Evolutionary conservation across 768 basidiomycete species (phyloP).

Genomic region (Pisolithus orientalis): DNA sequence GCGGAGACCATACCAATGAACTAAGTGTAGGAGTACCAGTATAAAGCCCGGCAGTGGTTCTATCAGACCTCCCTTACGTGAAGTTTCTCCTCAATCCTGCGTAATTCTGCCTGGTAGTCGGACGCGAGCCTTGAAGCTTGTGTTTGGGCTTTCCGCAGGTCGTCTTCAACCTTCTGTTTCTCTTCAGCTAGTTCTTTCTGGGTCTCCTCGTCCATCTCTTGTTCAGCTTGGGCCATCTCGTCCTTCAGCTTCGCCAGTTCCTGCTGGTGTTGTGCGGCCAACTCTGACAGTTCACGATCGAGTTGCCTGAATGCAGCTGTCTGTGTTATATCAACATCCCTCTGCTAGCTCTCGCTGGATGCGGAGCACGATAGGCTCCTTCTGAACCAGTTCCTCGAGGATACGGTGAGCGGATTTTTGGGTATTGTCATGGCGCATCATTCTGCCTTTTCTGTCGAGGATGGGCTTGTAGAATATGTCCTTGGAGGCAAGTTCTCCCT

Average conservation of each 20-base stretch:
- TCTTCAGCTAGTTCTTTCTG: slow-evolving; percentile 41
- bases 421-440: slow-evolving; percentile 39
- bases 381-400: slow-evolving; percentile 35
- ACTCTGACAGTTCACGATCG: slow-evolving; percentile 41
- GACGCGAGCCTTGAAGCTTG: slow-evolving; percentile 26
- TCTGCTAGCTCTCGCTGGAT: slow-evolving; percentile 52
- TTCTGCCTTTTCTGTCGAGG: slow-evolving; percentile 38
- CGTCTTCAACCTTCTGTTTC: slow-evolving; percentile 23
- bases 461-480: slow-evolving; percentile 45
- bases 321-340: slow-evolving; percentile 41
- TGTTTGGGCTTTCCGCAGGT: slow-evolving; percentile 22
- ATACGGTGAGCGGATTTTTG: slow-evolving; percentile 40
- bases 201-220: slow-evolving; percentile 40
- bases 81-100: slow-evolving; percentile 28
- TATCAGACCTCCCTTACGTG: slow-evolving; percentile 25
- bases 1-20: neutral
- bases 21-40: neutral
- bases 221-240: slow-evolving; percentile 43
- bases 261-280: slow-evolving; percentile 37
- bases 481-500: slow-evolving; percentile 36
- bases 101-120: slow-evolving; percentile 28
- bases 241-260: slow-evolving; percentile 42
- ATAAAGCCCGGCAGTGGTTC: slow-evolving; percentile 1
- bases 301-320: slow-evolving; percentile 51
- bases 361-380: slow-evolving; percentile 36